phyloP scores from a whole-genome alignment of 2,329 filamentous ascomycete species.

The Botrytis elliptica region DNA sequence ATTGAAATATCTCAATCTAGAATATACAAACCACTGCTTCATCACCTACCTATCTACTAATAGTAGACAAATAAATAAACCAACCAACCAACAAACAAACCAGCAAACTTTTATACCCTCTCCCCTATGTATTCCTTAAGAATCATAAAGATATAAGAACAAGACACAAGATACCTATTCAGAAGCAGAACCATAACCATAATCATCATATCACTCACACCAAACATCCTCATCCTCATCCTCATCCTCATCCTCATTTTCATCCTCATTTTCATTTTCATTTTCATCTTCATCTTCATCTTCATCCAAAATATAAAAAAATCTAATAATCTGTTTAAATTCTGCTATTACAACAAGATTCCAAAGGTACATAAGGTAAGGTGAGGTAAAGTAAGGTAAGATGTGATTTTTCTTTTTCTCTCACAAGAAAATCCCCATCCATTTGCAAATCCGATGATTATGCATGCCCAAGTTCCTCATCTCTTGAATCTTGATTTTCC shows the following conservation, averaged over 20 bases:
- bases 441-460: not conserved
- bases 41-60: too few species aligned
- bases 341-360: not conserved
- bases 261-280: not conserved
- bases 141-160: too few species aligned
- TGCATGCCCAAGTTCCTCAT: not conserved
- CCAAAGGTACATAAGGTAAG: not conserved
- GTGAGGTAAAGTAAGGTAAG: not conserved
- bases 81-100: too few species aligned
- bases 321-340: not conserved
- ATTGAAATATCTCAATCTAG: not conserved
- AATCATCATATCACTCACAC: not conserved
- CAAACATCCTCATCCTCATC: too few species aligned
- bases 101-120: too few species aligned
- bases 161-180: not conserved
- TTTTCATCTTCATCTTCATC: not conserved
- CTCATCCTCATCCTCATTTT: not conserved
- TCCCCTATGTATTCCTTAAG: too few species aligned
- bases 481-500: not conserved
- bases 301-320: not conserved
- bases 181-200: not conserved
- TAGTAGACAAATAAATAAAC: too few species aligned
- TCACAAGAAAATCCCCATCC: not conserved
- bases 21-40: not conserved
- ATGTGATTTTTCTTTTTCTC: not conserved